Base-by-base conservation (phyloP, 371 early-diverging fungal species). In the Mucor indicus region DNA sequence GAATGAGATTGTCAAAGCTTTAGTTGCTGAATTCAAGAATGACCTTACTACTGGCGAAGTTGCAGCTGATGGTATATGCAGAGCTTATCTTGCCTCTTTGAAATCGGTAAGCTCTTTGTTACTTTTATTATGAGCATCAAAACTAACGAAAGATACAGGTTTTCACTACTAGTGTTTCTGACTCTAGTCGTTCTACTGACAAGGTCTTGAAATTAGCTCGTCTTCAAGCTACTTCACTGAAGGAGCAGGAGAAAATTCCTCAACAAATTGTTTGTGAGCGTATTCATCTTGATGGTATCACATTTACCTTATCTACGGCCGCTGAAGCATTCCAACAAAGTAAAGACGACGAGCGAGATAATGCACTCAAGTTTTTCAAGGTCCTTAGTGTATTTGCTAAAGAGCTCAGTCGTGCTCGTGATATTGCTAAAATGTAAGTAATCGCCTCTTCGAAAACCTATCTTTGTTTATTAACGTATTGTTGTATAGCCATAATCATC, bases 1-100 rank as follows among this genome's bases (percentile, higher is more conserved):
- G 11, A 80, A 83, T 45, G 75, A 75, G 15, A 57, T 72, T 17
- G 64, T 80, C 33, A 71, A 73, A 50, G 67, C 71, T 11, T 50
- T 84, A 21, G 50, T 80, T 9, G 43, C 64, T 13, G 67, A 68
- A 27, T 58, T 79, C 27, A 67, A 75, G 12, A 42, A 50, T 1
- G 67, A 67, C 16, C 20, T 62, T 31, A 33, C 53, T 37, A 29
- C 55, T 24, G 52, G 68, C 47, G 53, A 57, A 44, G 23, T 47
- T 39, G 45, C 39, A 27, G 55, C 73, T 29, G 59, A 65, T 38
- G 66, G 47, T 13, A 55, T 64, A 16, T 67, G 62, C 22, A 59
- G 40, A 22, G 59, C 70, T 25, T 75, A 69, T 25, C 39, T 76
- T 23, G 68, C 57, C 0, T 55, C 74, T 0, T 50, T 81, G 10